These are phyloP conservation scores for Serendipita vermifera DNA, from an alignment of 768 basidiomycete genomes.

Conservation along the genomic window DNA sequence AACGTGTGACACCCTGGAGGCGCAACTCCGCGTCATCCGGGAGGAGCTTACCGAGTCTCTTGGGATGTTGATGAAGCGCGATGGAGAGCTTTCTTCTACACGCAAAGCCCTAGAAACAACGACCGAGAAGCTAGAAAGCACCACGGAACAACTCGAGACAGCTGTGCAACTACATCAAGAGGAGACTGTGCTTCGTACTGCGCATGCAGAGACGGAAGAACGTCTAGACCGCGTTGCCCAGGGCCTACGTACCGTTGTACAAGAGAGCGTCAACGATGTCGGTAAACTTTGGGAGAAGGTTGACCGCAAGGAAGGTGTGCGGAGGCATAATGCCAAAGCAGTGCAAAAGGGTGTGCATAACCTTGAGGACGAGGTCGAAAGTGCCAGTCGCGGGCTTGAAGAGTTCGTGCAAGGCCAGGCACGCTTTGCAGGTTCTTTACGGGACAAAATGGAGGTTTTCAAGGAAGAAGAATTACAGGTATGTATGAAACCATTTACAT, in stretches of 20 bases:
- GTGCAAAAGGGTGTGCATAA: slow-evolving; percentile 51
- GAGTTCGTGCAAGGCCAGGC: slow-evolving; percentile 47
- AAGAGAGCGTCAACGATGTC: slow-evolving; percentile 61
- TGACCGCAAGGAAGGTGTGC: slow-evolving; percentile 56
- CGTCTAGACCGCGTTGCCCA: slow-evolving; percentile 58
- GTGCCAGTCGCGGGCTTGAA: slow-evolving; percentile 44
- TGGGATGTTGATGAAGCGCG: slow-evolving; percentile 54
- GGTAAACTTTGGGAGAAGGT: slow-evolving; percentile 66
- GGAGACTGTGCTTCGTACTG: slow-evolving; percentile 63
- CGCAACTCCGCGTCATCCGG: slow-evolving; percentile 60
- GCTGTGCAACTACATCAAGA: slow-evolving; percentile 58
- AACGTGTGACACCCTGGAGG: slow-evolving; percentile 71
- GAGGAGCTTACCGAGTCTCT: slow-evolving; percentile 92
- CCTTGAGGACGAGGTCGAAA: slow-evolving; percentile 40
- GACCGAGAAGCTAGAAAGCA: slow-evolving; percentile 38
- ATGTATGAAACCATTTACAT: slow-evolving; percentile 24
- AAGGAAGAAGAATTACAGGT: slow-evolving; percentile 44
- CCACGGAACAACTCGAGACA: slow-evolving; percentile 43
- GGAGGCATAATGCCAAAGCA: slow-evolving; percentile 50
- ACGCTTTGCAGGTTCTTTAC: slow-evolving; percentile 41
- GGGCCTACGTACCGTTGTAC: slow-evolving; percentile 48
- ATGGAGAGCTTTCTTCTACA: slow-evolving; percentile 60
- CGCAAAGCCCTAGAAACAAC: slow-evolving; percentile 42
- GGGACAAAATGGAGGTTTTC: slow-evolving; percentile 43
- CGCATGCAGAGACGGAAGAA: slow-evolving; percentile 62